phyloP scores from a whole-genome alignment of 352 stramenopile genomes.

The Phytophthora rubi region DNA sequence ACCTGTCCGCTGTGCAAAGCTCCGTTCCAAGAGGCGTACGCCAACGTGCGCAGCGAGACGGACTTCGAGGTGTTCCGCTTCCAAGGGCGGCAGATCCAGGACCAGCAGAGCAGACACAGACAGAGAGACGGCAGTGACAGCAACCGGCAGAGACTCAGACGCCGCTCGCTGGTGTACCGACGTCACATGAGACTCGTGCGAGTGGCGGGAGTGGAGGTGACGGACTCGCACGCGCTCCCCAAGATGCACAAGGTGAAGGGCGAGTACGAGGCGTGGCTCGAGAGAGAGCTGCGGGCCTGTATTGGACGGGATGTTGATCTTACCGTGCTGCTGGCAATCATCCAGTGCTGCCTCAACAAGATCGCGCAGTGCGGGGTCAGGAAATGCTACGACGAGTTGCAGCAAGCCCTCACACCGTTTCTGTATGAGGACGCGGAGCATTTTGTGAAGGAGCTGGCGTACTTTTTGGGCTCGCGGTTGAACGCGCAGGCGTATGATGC shows the following conservation, averaged over 20 bases:
- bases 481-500: constrained; percentile 77
- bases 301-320: constrained; percentile 73
- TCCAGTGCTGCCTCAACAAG: constrained; percentile 68
- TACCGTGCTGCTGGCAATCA: constrained; percentile 68
- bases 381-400: constrained; percentile 53
- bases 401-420: constrained; percentile 63
- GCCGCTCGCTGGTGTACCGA: constrained; percentile 67
- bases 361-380: constrained; percentile 40
- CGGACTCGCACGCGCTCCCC: constrained; percentile 18
- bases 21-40: constrained; percentile 59
- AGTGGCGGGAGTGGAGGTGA: constrained; percentile 48
- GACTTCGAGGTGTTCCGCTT: constrained; percentile 69
- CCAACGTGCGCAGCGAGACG: constrained; percentile 69
- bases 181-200: constrained; percentile 53
- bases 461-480: constrained; percentile 68
- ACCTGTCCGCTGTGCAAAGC: constrained; percentile 80
- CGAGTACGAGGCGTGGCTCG: constrained; percentile 67
- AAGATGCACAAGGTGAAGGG: constrained; percentile 59
- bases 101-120: constrained; percentile 16
- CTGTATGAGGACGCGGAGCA: constrained; percentile 60
- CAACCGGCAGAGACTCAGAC: constrained; percentile 28
- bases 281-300: constrained; percentile 70
- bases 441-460: constrained; percentile 72
- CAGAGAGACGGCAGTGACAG: constrained; percentile 8
- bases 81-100: constrained; percentile 27